Evolutionary conservation across 495 filamentous ascomycete genomes (phyloP).

Genomic region (Lepidopterella palustris): DNA sequence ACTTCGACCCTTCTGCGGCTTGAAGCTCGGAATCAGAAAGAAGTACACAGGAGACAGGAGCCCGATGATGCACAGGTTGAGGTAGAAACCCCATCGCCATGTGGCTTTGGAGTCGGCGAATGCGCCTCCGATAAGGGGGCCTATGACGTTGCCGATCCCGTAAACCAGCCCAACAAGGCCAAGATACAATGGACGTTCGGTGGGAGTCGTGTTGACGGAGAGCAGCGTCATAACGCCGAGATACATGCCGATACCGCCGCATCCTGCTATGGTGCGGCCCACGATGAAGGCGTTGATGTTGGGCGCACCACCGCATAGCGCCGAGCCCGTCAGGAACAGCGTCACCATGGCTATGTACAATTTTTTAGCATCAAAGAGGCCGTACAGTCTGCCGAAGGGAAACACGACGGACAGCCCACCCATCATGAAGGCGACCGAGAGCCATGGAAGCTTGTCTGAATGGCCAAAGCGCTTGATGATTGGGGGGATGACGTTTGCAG

Average conservation of each 20-base stretch:
- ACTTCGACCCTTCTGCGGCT: not conserved
- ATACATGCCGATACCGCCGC: constrained; percentile 11
- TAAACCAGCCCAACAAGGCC: constrained; percentile 2
- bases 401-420: not conserved
- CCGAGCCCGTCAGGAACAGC: constrained; percentile 6
- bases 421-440: constrained; percentile 7
- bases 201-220: constrained; percentile 2
- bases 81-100: constrained; percentile 16
- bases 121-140: constrained; percentile 10
- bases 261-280: not conserved
- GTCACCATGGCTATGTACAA: not conserved
- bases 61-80: constrained; percentile 5
- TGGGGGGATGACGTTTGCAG: not conserved
- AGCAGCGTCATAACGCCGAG: constrained; percentile 8
- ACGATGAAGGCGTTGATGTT: constrained; percentile 11
- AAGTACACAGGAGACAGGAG: not conserved
- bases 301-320: constrained; percentile 9
- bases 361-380: constrained; percentile 1
- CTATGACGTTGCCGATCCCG: constrained; percentile 1
- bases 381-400: constrained; percentile 2
- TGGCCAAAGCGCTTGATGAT: constrained; percentile 1
- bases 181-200: constrained; percentile 8
- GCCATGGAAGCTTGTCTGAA: constrained; percentile 3
- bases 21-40: not conserved
- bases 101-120: not conserved